Conservation (phyloP, 805 yeast genomes). For the Torulaspora delbrueckii region DNA sequence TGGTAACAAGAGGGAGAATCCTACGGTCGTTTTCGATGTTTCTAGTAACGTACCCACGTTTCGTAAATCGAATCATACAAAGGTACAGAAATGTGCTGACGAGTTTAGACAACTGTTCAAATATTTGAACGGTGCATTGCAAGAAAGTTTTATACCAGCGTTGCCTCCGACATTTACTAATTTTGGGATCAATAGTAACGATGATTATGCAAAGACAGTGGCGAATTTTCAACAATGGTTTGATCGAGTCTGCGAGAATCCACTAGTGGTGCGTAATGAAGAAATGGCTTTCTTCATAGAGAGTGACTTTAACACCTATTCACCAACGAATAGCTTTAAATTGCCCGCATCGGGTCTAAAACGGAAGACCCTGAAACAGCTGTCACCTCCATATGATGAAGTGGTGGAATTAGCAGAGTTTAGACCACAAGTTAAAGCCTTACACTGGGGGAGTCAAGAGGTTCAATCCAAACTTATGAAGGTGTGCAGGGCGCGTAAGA, state of each 20-base stretch:
- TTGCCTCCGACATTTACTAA: constrained; percentile 71
- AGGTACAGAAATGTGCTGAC: constrained; percentile 70
- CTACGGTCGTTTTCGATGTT: constrained; percentile 69
- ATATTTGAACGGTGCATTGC: constrained; percentile 72
- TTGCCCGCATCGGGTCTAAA: constrained; percentile 80
- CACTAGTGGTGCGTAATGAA: constrained; percentile 78
- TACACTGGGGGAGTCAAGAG: constrained; percentile 56
- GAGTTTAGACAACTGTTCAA: constrained; percentile 74
- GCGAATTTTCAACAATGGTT: constrained; percentile 80
- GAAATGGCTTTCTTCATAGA: constrained; percentile 83
- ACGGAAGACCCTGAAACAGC: constrained; percentile 86
- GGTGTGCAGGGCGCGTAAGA: constrained; percentile 42
- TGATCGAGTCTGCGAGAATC: constrained; percentile 63
- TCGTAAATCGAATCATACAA: constrained; percentile 64
- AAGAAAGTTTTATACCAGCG: constrained; percentile 91
- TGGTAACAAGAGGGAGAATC: constrained; percentile 63
- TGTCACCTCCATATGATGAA: constrained; percentile 88
- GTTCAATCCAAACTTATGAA: constrained; percentile 53
- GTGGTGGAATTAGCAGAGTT: constrained; percentile 74
- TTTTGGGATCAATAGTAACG: constrained; percentile 80
- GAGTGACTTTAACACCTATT: constrained; percentile 56
- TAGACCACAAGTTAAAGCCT: constrained; percentile 77
- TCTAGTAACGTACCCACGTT: constrained; percentile 68
- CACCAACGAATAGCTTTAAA: constrained; percentile 48
- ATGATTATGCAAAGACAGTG: constrained; percentile 58